Evolutionary conservation across 2,329 filamentous ascomycete species (phyloP).

Genomic region (Colletotrichum kahawae): DNA sequence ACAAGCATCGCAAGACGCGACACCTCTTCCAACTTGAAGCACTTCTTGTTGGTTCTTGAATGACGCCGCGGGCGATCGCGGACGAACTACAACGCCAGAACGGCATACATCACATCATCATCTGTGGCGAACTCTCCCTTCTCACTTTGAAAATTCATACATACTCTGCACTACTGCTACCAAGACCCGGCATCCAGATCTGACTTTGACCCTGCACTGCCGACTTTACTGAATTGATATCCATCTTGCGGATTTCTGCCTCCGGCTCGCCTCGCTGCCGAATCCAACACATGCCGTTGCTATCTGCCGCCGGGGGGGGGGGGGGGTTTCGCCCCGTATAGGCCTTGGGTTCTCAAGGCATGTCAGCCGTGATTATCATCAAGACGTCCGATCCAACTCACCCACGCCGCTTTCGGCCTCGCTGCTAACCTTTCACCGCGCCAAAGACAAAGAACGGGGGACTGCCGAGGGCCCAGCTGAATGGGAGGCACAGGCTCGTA

Average conservation of each 20-base stretch:
- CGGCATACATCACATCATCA: neutral
- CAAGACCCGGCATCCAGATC: neutral
- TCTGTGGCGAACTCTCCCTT: neutral
- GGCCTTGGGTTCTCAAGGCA: neutral
- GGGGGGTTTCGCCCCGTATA: neutral
- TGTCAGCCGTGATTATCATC: neutral
- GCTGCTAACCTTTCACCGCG: neutral
- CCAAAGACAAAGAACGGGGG: constrained; percentile 2
- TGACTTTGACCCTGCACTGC: constrained; percentile 9
- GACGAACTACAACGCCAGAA: neutral
- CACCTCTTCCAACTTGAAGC: neutral
- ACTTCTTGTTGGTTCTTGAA: neutral
- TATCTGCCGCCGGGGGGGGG: neutral
- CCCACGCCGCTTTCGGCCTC: neutral
- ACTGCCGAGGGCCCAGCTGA: neutral
- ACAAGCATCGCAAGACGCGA: neutral
- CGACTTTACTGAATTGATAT: neutral
- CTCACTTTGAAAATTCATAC: neutral
- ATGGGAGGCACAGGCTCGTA: neutral
- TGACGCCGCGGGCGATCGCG: neutral
- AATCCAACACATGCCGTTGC: neutral
- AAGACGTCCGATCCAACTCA: constrained; percentile 1
- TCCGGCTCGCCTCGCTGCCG: neutral
- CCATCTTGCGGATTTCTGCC: neutral
- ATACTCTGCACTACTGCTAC: neutral